Base-by-base conservation (phyloP, 768 basidiomycete species). In the Termitomyces bulborhizus region DNA sequence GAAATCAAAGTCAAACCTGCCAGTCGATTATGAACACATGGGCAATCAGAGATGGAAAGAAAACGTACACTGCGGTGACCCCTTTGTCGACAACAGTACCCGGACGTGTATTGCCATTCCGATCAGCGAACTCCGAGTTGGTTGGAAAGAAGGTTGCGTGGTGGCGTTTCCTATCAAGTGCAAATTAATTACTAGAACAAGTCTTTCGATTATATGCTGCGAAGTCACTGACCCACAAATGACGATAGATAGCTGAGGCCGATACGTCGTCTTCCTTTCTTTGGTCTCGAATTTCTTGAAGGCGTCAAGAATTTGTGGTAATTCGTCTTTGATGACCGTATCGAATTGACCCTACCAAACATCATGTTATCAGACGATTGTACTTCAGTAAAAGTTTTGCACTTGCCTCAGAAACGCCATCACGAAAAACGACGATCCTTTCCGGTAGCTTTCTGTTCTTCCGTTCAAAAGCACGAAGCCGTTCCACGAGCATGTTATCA, bases 31-130 rank as follows among this genome's bases (percentile, higher is more conserved):
- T 56, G 48, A 56, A 18, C 26, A 21, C 1, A 16, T 26, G 46
- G 12, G 15, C 47, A 9, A 36, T 26, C 9, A 66, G 31, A 67
- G 65, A 29, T 62, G 24, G n/a, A n/a, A n/a, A 39, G 42, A 32
- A 32, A 18, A 60, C 79, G 47, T 73, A 86, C 81, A 84, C 78
- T 1, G 78, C 81, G 2, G 90, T 90, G 37, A 92, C 73, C 4
- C 90, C 90, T 63, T 80, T 79, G 66, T 93, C 90, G 11, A 90
- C 84, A 4, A 93, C 81, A 0, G 91, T 91, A 1, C 90, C 90
- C 0, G 90, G 86, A 3, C 75, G 76, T 0, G 90, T 88, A 62
- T 93, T 92, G 0, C 90, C 89, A 55, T 87, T 89, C 52, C 65
- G 73, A 60, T 83, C 81, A 2, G 80, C 85, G 42, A 73, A 62